These are phyloP conservation scores for Ceraceosorus guamensis DNA, from an alignment of 1,284 basidiomycete species.

Conservation along the genomic window DNA sequence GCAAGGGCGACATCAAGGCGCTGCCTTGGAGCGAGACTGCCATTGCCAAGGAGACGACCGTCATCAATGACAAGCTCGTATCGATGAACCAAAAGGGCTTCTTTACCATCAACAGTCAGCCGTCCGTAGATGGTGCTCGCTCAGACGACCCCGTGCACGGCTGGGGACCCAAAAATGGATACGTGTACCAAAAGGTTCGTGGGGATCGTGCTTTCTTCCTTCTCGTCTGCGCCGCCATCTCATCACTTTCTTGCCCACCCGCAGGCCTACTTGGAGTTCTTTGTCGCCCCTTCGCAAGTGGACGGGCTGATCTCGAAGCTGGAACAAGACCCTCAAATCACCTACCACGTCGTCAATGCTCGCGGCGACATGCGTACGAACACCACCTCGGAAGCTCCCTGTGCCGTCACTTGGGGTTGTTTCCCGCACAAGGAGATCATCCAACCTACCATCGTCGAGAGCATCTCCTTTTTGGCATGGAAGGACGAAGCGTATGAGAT, in stretches of 20 bases:
- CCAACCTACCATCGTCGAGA: conserved; percentile 94
- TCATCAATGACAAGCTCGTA: conserved; percentile 72
- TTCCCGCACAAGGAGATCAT: conserved; percentile 88
- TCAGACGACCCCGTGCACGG: conserved; percentile 64
- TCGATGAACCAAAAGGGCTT: conserved; percentile 80
- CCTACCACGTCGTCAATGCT: conserved; percentile 86
- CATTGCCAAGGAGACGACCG: conserved; percentile 72
- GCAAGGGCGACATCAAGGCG: conserved; percentile 53
- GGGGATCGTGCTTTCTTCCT: neutral
- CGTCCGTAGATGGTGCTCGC: conserved; percentile 72
- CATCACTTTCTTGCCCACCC: no score
- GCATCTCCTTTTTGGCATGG: conserved; percentile 47
- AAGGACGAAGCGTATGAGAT: conserved; percentile 49
- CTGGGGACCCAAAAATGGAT: conserved; percentile 49
- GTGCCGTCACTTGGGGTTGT: conserved; percentile 98
- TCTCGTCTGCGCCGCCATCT: no score
- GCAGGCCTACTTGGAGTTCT: conserved; percentile 95
- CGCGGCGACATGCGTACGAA: conserved; percentile 85
- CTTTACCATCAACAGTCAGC: conserved; percentile 97
- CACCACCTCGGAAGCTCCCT: conserved; percentile 82
- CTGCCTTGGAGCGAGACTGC: conserved; percentile 94
- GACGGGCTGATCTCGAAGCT: conserved; percentile 72
- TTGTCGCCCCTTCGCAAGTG: conserved; percentile 69
- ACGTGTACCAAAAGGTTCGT: conserved; percentile 51
- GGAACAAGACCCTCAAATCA: conserved; percentile 80